Evolutionary conservation across 1,284 basidiomycete species (phyloP), one percentile per base, ranked within the genome.

Genomic region (Leccinum ponderosum): DNA sequence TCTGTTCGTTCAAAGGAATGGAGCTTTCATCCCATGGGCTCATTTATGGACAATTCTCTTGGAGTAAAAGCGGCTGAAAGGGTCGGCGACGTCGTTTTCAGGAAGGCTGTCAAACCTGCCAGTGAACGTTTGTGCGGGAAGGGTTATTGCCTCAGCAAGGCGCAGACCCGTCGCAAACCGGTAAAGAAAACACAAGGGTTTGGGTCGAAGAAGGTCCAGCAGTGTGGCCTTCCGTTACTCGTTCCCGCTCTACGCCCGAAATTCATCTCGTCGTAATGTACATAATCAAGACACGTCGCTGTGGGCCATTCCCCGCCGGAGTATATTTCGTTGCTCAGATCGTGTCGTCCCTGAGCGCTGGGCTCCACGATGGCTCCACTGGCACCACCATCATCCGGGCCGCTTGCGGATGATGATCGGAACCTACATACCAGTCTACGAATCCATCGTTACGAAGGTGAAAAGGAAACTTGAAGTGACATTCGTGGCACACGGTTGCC

Each of bases 401-500:
- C 52, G 17, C 56, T 64, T 64, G 67, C 57, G 70, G 68, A 73
- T 72, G 59, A 62, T 55, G 61, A 61, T 69, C 70, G 57, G 68
- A 69, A 72, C 50, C 27, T 57, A 29, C 31, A 33, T 33, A 33
- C 31, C 11, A 50, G 47, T 25, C 47, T 39, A 58, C 55, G 60
- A 57, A 20, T 52, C 54, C 57, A 50, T 53, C 59, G 56, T 48
- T 37, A 50, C 4, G 47, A 25, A 52, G 53, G 27, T 58, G 68
- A 59, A 61, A 63, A 66, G 55, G 57, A 60, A 68, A 33, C 31
- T 33, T 11, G 11, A 33, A 48, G 35, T 56, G 61, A 53, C 66
- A 61, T 56, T 7, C 56, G 50, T 57, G 56, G 57, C 56, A 58
- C 58, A 59, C 35, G 52, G 63, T 63, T 67, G 42, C 56, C 47